Evolutionary conservation across 2,329 filamentous ascomycete species (phyloP), one percentile per base, ranked within the genome.

Genomic region (Colletotrichum sublineola): DNA sequence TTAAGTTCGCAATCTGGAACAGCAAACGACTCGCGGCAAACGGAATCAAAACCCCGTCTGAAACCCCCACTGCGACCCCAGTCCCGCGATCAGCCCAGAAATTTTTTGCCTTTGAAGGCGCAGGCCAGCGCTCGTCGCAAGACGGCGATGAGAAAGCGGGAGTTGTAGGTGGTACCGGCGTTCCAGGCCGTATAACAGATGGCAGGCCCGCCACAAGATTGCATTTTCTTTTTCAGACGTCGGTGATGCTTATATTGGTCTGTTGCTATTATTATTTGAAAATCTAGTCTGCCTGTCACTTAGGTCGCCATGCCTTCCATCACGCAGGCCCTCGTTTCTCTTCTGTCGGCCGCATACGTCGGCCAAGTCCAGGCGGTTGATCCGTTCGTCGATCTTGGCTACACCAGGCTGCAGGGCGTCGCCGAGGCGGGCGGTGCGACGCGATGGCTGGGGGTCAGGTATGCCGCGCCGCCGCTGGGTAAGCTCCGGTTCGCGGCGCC

Each of bases 361-460:
- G 69, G 66, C 40, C 69, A 61, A 38, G 60, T 72, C 58, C 69
- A 56, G 46, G 69, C 69, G 69, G 69, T 72, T 69, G 69, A 72
- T 24, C 69, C 69, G 69, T 61, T 64, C 29, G 89, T 94, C 18
- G 84, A 93, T 74, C 84, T 95, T 36, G 86, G 86, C 5, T 95
- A 95, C 77, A 87, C 91, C 31, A 88, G 84, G 33, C 94, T 95
- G 77, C 80, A 85, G 63, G 93, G 93, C 9, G 81, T 83, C 6
- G 78, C 83, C 1, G 82, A 87, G 3, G 60, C 60, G 8, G 55
- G 69, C 20, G 91, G 90, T 1, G 82, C 94, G 61, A 89, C 87
- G 3, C 87, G 92, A 79, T 96, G 92, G 92, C 85, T 94, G 7
- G 93, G 93, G 1, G 89, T 96, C 75, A 89, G 92, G 55, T 96